A percentile compares a stretch with the other conserved stretches of the same genome.
These are phyloP conservation scores for Thinopyrum elongatum DNA, from an alignment of 176 grass and related monocot species.

Conservation along the genomic window DNA sequence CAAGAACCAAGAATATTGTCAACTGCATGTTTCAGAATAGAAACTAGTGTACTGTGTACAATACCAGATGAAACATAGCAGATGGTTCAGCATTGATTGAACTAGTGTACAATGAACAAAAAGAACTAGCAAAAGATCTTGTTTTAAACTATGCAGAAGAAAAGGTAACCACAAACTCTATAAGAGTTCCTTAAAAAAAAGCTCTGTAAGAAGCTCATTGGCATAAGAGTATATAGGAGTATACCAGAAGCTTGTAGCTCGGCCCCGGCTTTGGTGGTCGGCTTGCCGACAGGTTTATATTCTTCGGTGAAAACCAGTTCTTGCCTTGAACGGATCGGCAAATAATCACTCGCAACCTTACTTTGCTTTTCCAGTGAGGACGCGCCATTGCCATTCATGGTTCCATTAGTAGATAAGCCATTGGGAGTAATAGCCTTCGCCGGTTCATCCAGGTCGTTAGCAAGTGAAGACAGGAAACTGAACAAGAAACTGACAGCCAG, in stretches of 20 bases:
- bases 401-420: conserved; percentile 17
- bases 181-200: background rate
- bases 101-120: background rate
- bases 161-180: too few species aligned
- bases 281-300: conserved; percentile 70
- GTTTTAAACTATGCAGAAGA: too few species aligned
- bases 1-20: conserved; percentile 13
- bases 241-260: conserved; percentile 95
- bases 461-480: conserved; percentile 64
- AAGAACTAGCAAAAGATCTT: background rate
- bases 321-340: conserved; percentile 60
- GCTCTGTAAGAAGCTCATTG: background rate
- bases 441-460: background rate
- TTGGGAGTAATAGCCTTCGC: conserved; percentile 7
- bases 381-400: background rate
- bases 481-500: conserved; percentile 79
- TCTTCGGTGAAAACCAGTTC: conserved; percentile 52
- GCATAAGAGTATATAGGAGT: background rate
- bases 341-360: conserved; percentile 14
- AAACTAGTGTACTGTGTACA: background rate
- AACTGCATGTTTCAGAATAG: background rate
- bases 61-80: background rate
- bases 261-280: conserved; percentile 60
- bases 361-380: background rate
- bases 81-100: background rate